Evolutionary conservation across 2,329 filamentous ascomycete species (phyloP), one percentile per base, ranked within the genome.

Genomic region (Leptographium flavum): DNA sequence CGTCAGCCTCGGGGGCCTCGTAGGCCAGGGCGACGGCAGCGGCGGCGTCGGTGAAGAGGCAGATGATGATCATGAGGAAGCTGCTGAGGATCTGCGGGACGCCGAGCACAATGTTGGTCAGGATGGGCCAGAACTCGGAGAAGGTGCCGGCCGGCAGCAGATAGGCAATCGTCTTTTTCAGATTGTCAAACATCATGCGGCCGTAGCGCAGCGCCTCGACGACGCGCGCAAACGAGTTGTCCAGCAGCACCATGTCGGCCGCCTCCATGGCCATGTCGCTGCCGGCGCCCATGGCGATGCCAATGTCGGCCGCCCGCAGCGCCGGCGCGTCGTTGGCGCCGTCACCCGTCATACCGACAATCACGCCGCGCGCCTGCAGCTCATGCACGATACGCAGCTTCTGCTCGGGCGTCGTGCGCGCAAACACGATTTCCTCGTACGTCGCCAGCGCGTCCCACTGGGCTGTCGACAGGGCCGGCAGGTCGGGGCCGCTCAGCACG

Each of bases 301-400:
- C 84, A 1, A 93, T 77, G 53, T 94, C 86, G 15, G 87, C 84
- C 1, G 79, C 79, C 2, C 82, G 78, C 4, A 94, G 73, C 2
- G 86, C 86, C 0, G 86, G 85, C 0, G 85, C 82, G 56, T 94
- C 87, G 55, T 93, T 93, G 53, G 90, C 85, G 17, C 87, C 86
- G 53, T 93, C 86, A 32, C 86, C 87, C 2, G 88, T 84, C 76
- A 93, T 92, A 33, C 79, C 86, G 1, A 93, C 76, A 2, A 83
- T 80, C 60, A 52, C 81, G 56, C 73, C 67, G 9, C 73, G 66
- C 1, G 68, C 61, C 56, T 85, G 82, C 49, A 87, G 79, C 57
- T 84, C 81, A 27, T 74, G 74, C n/a, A 88, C 82, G 49, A 87
- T 87, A 30, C 81, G 76, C 7, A 87, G 71, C 57, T 88, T 88